Conservation (phyloP, 169 alveolate species). For the Plasmodium billcollinsi region DNA sequence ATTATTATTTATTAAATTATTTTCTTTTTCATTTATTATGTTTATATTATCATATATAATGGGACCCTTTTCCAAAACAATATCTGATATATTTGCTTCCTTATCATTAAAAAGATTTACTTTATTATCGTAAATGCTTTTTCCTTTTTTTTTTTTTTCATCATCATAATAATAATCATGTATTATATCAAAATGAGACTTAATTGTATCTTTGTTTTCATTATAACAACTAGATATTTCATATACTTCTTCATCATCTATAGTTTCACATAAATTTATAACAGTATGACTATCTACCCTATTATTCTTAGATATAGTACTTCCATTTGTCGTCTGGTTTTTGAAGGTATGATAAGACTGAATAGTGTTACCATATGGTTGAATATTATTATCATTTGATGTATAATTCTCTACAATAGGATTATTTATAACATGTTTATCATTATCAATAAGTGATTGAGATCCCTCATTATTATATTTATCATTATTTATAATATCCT, state of each 20-base stretch:
- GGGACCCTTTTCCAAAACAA: too few species aligned
- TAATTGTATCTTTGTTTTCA: constrained; percentile 8
- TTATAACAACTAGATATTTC: constrained; percentile 14
- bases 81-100: not conserved
- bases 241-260: constrained; percentile 2
- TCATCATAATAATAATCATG: too few species aligned
- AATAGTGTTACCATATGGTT: not conserved
- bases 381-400: not conserved
- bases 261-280: constrained; percentile 2
- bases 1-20: too few species aligned
- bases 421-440: not conserved
- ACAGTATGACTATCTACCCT: not conserved
- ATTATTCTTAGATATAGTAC: not conserved
- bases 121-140: too few species aligned
- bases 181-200: not conserved
- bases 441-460: too few species aligned
- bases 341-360: not conserved
- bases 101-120: not conserved
- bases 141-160: too few species aligned
- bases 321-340: too few species aligned
- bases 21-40: too few species aligned
- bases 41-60: too few species aligned
- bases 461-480: not conserved
- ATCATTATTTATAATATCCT: constrained; percentile 22
- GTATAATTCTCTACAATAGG: not conserved